Percentiles rank a stretch among this genome's conserved stretches.
phyloP scores from a whole-genome alignment of 1,284 basidiomycete species.

The Apiotrichum veenhuisii region DNA sequence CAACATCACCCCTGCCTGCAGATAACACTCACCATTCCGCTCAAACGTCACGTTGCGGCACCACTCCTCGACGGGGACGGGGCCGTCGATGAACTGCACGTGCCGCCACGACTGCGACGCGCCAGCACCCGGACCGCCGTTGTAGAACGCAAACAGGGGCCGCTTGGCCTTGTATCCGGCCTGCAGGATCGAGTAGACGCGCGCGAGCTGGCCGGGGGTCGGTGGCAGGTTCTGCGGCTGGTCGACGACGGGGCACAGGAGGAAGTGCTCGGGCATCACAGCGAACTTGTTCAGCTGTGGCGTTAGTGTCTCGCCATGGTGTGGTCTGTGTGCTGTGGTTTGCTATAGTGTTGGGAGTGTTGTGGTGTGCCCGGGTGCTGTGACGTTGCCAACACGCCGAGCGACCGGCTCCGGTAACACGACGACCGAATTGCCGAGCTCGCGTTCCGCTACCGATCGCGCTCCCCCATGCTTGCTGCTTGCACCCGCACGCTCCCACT shows the following conservation, averaged over 20 bases:
- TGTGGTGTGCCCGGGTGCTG: no score
- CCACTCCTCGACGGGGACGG: slow-evolving; percentile 68
- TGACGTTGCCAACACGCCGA: no score
- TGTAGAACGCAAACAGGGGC: slow-evolving; percentile 75
- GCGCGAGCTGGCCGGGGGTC: slow-evolving; percentile 68
- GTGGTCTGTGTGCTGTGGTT: no score
- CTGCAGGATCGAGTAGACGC: slow-evolving; percentile 64
- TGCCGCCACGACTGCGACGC: slow-evolving; percentile 86
- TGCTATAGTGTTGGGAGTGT: no score
- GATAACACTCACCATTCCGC: slow-evolving; percentile 57
- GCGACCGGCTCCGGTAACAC: no score
- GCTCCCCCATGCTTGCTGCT: neutral
- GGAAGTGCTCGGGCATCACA: slow-evolving; percentile 74
- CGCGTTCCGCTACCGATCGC: no score
- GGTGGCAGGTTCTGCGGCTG: slow-evolving; percentile 69
- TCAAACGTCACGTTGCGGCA: slow-evolving; percentile 61
- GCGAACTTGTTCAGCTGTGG: slow-evolving; percentile 56
- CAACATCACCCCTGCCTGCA: neutral
- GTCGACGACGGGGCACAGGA: slow-evolving; percentile 52
- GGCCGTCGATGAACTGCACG: slow-evolving; percentile 69
- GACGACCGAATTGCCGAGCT: no score
- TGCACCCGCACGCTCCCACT: slow-evolving; percentile 36
- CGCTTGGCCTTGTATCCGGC: slow-evolving; percentile 58
- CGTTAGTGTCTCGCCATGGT: no score
- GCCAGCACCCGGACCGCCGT: slow-evolving; percentile 74